Evolutionary conservation across 164 flowering plant genomes (phyloP).

Genomic region (Piper longum): DNA sequence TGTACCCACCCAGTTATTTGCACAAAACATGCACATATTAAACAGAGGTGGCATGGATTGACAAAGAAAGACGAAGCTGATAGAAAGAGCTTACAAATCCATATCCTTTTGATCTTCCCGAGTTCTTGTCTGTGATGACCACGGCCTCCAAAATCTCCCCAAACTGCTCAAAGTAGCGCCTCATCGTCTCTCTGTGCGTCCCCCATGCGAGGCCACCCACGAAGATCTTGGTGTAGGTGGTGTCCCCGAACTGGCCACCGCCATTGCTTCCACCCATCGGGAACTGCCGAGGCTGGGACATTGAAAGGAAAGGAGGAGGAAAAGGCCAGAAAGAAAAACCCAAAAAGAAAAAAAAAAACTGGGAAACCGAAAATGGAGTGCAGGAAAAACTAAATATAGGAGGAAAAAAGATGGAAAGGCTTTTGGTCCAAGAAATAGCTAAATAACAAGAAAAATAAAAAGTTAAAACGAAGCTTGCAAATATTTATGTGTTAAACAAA

Average conservation of each 20-base stretch:
- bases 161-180: slow-evolving; percentile 55
- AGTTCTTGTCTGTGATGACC: slow-evolving; percentile 46
- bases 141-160: slow-evolving; percentile 62
- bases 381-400: background rate
- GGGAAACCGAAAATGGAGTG: background rate
- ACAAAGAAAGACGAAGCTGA: background rate
- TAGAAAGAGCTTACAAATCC: slow-evolving; percentile 40
- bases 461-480: no score
- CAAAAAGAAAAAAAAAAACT: background rate
- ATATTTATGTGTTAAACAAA: background rate
- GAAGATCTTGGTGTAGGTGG: slow-evolving; percentile 49
- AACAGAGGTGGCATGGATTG: background rate
- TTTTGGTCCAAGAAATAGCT: no score
- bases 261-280: slow-evolving; percentile 32
- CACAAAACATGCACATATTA: no score
- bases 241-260: slow-evolving; percentile 28
- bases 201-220: slow-evolving; percentile 74
- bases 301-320: slow-evolving; percentile 5
- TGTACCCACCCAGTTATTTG: background rate
- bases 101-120: slow-evolving; percentile 62
- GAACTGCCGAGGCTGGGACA: slow-evolving; percentile 45
- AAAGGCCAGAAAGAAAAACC: background rate
- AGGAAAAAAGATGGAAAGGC: background rate
- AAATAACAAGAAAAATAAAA: no score
- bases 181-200: slow-evolving; percentile 54